Conservation (phyloP, 805 yeast genomes). For the Kuraishia borneana region DNA sequence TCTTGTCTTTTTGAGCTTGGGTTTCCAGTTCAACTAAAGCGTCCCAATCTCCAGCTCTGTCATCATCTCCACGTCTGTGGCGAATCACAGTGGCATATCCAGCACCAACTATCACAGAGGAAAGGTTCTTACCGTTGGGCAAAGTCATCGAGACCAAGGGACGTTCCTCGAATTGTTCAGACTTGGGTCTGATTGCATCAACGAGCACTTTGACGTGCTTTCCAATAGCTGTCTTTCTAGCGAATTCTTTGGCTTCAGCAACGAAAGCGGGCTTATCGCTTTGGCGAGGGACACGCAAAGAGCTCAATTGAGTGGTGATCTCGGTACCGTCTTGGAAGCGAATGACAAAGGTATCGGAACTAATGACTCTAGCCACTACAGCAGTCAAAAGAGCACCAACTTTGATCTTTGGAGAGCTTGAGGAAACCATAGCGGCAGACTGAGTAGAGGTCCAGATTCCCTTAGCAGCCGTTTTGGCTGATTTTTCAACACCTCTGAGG, state of each 20-base stretch:
- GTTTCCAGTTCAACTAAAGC: constrained; percentile 58
- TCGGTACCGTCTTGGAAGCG: constrained; percentile 40
- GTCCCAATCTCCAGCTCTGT: constrained; percentile 72
- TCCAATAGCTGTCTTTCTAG: constrained; percentile 59
- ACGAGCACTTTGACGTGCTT: constrained; percentile 50
- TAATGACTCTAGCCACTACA: constrained; percentile 46
- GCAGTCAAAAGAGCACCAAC: constrained; percentile 44
- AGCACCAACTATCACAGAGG: constrained; percentile 43
- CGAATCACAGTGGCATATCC: constrained; percentile 74
- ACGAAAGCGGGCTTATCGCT: constrained; percentile 50
- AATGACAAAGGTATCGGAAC: constrained; percentile 56
- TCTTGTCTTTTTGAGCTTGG: constrained; percentile 40
- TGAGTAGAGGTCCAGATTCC: constrained; percentile 42
- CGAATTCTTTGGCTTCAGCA: constrained; percentile 63
- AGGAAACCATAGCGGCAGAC: constrained; percentile 10
- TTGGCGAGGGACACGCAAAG: constrained; percentile 64
- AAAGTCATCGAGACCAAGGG: constrained; percentile 49
- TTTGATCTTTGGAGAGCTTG: constrained; percentile 11
- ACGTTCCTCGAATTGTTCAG: constrained; percentile 52
- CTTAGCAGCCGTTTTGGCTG: constrained; percentile 43
- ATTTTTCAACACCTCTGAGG: constrained; percentile 53
- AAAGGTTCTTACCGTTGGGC: constrained; percentile 45
- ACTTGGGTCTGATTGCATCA: constrained; percentile 53
- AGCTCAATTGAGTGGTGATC: constrained; percentile 62
- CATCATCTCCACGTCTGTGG: constrained; percentile 65